These are phyloP conservation scores for Phanerochaete carnosa DNA, from an alignment of 768 basidiomycete species.

Conservation along the genomic window DNA sequence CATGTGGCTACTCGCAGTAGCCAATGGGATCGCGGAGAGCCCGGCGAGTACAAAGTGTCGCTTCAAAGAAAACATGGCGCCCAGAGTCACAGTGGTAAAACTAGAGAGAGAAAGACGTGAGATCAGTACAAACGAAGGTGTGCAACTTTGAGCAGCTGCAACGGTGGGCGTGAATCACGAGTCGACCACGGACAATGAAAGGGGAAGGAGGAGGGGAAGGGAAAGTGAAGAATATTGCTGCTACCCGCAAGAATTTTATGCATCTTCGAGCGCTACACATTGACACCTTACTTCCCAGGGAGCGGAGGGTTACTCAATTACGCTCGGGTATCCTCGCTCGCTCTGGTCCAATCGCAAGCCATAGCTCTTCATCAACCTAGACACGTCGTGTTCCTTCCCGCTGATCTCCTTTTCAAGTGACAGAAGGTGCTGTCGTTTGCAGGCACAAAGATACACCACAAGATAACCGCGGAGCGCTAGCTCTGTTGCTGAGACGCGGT, in stretches of 20 bases:
- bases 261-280: neutral
- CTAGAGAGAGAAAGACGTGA: conserved; percentile 4
- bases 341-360: neutral
- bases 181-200: neutral
- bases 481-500: neutral
- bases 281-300: neutral
- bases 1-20: conserved; percentile 9
- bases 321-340: neutral
- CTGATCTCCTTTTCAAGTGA: neutral
- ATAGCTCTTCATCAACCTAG: neutral
- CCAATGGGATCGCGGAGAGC: conserved; percentile 1
- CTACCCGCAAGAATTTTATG: neutral
- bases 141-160: neutral
- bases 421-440: neutral
- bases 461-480: neutral
- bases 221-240: neutral
- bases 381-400: neutral
- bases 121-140: conserved; percentile 6
- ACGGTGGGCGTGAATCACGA: neutral
- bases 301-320: neutral
- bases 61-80: conserved; percentile 3
- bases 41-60: neutral
- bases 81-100: neutral
- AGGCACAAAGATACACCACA: neutral
- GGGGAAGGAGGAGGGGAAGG: neutral